Conservation (phyloP, 2,329 filamentous ascomycete species). For the Beauveria asiatica region DNA sequence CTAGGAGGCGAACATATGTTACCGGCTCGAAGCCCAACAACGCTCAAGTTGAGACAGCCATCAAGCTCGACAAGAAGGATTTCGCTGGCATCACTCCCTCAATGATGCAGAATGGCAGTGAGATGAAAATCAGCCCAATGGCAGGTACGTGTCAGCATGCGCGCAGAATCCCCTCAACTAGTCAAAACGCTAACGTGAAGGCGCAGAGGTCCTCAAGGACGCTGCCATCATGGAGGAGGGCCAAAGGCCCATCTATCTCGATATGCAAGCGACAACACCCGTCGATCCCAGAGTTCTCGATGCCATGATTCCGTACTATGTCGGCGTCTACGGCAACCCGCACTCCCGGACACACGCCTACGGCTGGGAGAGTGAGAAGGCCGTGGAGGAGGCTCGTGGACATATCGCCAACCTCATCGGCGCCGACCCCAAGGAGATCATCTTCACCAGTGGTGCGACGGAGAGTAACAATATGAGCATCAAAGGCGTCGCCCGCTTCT, state of each 20-base stretch:
- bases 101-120: constrained; percentile 22
- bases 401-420: constrained; percentile 83
- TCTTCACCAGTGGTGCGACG: constrained; percentile 95
- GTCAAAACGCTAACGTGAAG: constrained; percentile 9
- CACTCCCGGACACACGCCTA: constrained; percentile 97
- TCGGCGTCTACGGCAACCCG: constrained; percentile 90
- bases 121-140: constrained; percentile 69
- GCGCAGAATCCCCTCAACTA: background rate
- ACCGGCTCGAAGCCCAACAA: constrained; percentile 71
- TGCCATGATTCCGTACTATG: constrained; percentile 91
- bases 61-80: constrained; percentile 77
- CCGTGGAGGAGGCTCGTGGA: constrained; percentile 75
- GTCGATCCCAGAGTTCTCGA: constrained; percentile 91
- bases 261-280: constrained; percentile 96
- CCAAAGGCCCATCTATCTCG: constrained; percentile 88
- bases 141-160: constrained; percentile 34
- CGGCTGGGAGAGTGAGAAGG: constrained; percentile 96
- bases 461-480: constrained; percentile 99
- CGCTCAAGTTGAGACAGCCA: constrained; percentile 79
- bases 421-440: constrained; percentile 94
- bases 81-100: constrained; percentile 51
- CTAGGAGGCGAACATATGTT: constrained; percentile 61
- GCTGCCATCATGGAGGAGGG: constrained; percentile 91
- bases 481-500: constrained; percentile 95
- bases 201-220: constrained; percentile 71